phyloP scores from a whole-genome alignment of 345 rosid genomes.

The Gossypioides kirkii region DNA sequence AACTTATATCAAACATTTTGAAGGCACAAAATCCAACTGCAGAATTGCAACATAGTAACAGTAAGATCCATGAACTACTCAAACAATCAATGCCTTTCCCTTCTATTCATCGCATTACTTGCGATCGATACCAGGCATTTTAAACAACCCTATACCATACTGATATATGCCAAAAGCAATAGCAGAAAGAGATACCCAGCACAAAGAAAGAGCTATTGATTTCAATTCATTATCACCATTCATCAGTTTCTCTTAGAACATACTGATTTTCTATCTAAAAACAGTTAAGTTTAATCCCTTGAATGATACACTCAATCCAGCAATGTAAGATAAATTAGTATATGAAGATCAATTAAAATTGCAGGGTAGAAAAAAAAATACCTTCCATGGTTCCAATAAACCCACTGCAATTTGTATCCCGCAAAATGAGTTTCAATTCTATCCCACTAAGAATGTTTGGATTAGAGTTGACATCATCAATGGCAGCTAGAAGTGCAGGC shows the following conservation, averaged over 20 bases:
- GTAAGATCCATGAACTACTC: not conserved
- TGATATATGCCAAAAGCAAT: not conserved
- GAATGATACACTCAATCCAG: not conserved
- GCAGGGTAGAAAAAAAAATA: conserved; percentile 25
- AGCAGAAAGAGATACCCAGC: not conserved
- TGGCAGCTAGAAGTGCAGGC: conserved; percentile 58
- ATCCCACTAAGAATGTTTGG: conserved; percentile 48
- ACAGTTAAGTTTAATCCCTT: not conserved
- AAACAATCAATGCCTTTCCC: not conserved
- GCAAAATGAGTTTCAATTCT: conserved; percentile 38
- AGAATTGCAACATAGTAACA: not conserved
- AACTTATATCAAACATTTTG: not conserved
- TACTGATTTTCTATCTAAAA: not conserved
- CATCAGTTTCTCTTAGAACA: not conserved
- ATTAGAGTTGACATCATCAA: conserved; percentile 65
- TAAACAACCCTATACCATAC: not conserved
- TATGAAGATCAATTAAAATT: not conserved
- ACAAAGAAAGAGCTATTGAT: not conserved
- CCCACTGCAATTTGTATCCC: conserved; percentile 79
- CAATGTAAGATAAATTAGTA: not conserved
- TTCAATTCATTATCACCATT: not conserved
- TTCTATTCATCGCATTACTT: no score
- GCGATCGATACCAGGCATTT: no score
- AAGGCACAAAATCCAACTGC: not conserved
- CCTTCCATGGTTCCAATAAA: conserved; percentile 82